Evolutionary conservation across 116 monocot species (phyloP).

Genomic region (Thalassia testudinum): DNA sequence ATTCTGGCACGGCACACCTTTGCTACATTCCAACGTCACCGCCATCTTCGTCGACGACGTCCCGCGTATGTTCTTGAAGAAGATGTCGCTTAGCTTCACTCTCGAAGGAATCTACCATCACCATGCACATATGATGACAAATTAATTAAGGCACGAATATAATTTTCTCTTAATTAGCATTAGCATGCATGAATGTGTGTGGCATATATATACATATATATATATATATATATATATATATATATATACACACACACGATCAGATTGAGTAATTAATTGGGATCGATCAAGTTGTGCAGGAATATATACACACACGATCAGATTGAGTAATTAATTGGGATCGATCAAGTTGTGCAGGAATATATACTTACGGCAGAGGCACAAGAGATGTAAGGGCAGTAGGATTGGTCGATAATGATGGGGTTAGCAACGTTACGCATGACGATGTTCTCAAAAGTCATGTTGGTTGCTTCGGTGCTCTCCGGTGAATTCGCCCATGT

Average conservation of each 20-base stretch:
- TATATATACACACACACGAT: no score
- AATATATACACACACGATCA: no score
- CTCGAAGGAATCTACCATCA: conserved; percentile 25
- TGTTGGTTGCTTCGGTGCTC: conserved; percentile 17
- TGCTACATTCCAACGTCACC: conserved; percentile 48
- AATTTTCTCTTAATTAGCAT: no score
- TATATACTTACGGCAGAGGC: conserved; percentile 5
- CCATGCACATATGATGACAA: no score
- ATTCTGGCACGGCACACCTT: conserved; percentile 36
- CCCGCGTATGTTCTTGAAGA: conserved; percentile 56
- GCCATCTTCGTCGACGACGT: conserved; percentile 30
- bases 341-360: no score
- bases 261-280: no score
- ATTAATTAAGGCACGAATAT: no score
- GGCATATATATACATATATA: no score
- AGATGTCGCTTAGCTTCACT: conserved; percentile 51
- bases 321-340: no score
- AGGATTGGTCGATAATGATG: conserved; percentile 73
- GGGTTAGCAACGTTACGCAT: conserved; percentile 61
- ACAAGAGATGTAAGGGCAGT: conserved; percentile 51
- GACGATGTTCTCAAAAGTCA: conserved; percentile 57
- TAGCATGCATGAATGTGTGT: no score
- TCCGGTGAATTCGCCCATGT: conserved; percentile 46
- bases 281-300: no score
- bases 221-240: no score